A percentile compares a stretch with the other conserved stretches of the same genome.
Conservation (phyloP, 305 asterid species). For the Solanum hybrid region DNA sequence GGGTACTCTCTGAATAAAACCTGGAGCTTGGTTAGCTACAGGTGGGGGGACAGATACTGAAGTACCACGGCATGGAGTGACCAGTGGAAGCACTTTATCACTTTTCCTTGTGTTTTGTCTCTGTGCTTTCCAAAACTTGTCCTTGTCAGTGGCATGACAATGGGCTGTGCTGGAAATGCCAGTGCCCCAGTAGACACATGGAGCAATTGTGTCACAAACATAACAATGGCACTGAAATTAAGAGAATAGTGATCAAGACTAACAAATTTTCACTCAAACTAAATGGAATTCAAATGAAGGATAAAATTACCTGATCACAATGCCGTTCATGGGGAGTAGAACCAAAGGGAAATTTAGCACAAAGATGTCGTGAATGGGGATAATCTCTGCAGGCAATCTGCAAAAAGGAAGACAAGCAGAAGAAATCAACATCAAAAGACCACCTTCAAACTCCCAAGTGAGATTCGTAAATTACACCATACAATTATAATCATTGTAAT, state of each 20-base stretch:
- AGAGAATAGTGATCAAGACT: conserved; percentile 15
- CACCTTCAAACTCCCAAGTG: neutral
- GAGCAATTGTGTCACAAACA: conserved; percentile 87
- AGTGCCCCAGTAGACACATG: conserved; percentile 67
- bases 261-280: neutral
- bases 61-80: conserved; percentile 11
- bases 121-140: conserved; percentile 53
- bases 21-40: conserved; percentile 19
- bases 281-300: neutral
- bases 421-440: conserved; percentile 5
- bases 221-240: conserved; percentile 91
- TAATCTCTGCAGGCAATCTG: conserved; percentile 96
- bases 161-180: conserved; percentile 41
- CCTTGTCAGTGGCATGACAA: conserved; percentile 86
- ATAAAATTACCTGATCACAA: conserved; percentile 55
- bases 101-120: conserved; percentile 40
- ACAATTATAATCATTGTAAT: neutral
- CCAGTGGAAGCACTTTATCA: conserved; percentile 17
- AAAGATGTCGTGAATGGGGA: conserved; percentile 92
- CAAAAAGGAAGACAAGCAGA: conserved; percentile 8
- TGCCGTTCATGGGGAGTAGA: conserved; percentile 56
- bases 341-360: conserved; percentile 53
- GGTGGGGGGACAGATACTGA: conserved; percentile 6
- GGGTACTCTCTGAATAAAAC: conserved; percentile 11
- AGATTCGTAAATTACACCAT: neutral